Evolutionary conservation across 2,329 filamentous ascomycete species (phyloP), one percentile per base, ranked within the genome.

Genomic region (Metarhizium brunneum): DNA sequence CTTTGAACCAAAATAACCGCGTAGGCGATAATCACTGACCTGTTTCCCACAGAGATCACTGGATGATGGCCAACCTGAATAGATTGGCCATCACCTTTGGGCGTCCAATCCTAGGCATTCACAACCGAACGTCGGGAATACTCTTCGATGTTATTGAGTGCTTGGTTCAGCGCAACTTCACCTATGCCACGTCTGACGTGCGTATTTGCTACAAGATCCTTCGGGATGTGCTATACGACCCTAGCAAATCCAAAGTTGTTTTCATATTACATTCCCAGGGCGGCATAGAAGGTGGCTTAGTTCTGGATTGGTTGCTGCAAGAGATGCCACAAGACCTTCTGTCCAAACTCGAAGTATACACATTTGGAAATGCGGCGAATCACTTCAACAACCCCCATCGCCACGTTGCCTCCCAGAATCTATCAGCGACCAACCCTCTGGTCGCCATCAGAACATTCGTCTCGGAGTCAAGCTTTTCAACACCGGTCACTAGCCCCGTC

Each of bases 251-350:
- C 38, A 91, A 89, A 64, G 81, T 92, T 3, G 74, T 92, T 32
- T 78, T 92, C 54, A 81, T 92, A 57, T 73, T 88, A 42, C 89
- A 94, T 68, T 88, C 85, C 1, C 89, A 92, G 67, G 89, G 89
- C 4, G 87, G 80, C 14, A 88, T 92, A 52, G 84, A 90, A 64
- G 85, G 84, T 2, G 80, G 86, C 3, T 72, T 91, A 55, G 83
- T 89, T 5, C 69, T 92, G 6, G 88, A 94, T 70, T 89, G 87
- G 85, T 76, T 92, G 2, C 74, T 91, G 1, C 83, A 86, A 59
- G 87, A 91, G 64, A 70, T 90, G 13, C 81, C 86, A 0, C 82
- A 84, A 56, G 78, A 85, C 59, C 71, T 86, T 3, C 72, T 90
- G 6, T 69, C 75, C 2, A 87, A 90, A 62, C 76, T 91, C 0